phyloP scores from a whole-genome alignment of 2,329 filamentous ascomycete genomes.

The Dothiorella sarmentorum region DNA sequence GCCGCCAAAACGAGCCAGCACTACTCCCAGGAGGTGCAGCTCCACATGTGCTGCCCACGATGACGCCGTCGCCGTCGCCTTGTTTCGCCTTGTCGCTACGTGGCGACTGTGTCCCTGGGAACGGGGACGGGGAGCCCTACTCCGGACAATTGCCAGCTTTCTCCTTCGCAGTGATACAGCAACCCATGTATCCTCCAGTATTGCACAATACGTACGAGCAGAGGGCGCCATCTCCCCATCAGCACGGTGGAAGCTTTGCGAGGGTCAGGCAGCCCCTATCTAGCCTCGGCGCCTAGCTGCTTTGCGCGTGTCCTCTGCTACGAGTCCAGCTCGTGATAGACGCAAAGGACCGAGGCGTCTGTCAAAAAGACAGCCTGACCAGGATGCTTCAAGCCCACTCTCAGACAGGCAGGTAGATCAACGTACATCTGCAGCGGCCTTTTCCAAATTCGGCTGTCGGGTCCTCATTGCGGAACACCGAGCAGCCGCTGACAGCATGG shows the following conservation, averaged over 20 bases:
- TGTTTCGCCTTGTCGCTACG: not conserved
- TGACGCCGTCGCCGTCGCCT: not conserved
- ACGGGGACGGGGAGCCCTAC: no score
- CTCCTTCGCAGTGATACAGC: no score
- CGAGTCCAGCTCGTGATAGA: not conserved
- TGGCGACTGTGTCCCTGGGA: not conserved
- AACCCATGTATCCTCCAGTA: no score
- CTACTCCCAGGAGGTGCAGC: conserved; percentile 7
- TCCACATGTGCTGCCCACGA: conserved; percentile 1
- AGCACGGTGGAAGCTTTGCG: not conserved
- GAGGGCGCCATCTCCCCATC: conserved; percentile 1
- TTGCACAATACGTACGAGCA: no score
- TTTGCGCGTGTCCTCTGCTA: not conserved
- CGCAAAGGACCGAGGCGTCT: not conserved
- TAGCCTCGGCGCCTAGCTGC: not conserved
- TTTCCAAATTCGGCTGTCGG: conserved; percentile 1
- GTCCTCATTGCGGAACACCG: not conserved
- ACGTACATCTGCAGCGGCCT: not conserved
- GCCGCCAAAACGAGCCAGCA: not conserved
- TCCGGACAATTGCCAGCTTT: not conserved
- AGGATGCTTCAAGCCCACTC: not conserved
- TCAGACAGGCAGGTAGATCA: conserved; percentile 14
- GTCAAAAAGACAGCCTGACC: not conserved
- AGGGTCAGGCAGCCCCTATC: not conserved
- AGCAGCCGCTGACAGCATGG: not conserved